Percentiles rank a stretch among this genome's conserved stretches.
Evolutionary conservation across 148 eudicot genomes (phyloP).

Genomic region (Fagopyrum tataricum): DNA sequence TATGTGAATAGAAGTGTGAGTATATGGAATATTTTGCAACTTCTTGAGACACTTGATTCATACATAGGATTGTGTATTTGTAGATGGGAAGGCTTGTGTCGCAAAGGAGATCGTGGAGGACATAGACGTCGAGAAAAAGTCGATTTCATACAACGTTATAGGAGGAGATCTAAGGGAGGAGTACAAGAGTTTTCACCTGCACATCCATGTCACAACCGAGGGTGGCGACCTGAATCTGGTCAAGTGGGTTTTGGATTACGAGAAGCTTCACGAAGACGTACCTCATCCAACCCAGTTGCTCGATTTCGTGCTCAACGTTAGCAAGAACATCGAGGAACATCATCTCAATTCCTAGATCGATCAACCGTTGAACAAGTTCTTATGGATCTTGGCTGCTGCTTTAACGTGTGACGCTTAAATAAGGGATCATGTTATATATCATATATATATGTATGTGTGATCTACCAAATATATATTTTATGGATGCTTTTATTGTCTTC

Average conservation of each 20-base stretch:
- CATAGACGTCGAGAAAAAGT: conserved; percentile 12
- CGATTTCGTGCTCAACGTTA: background rate
- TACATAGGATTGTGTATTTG: background rate
- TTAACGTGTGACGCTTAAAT: no score
- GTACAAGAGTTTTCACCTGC: background rate
- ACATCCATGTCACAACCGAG: background rate
- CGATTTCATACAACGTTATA: conserved; percentile 6
- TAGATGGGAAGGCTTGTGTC: conserved; percentile 13
- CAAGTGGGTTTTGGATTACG: conserved; percentile 11
- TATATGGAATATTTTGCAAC: no score
- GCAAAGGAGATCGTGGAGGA: conserved; percentile 14
- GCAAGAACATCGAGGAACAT: conserved; percentile 11
- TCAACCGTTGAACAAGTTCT: background rate
- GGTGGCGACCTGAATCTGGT: background rate
- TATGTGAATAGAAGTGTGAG: no score
- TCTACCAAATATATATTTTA: no score
- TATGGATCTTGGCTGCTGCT: no score
- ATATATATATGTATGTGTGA: no score
- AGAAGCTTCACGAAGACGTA: conserved; percentile 7
- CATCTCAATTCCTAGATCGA: background rate
- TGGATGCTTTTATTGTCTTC: no score
- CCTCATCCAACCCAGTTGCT: background rate
- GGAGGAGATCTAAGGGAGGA: conserved; percentile 10
- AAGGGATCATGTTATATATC: no score
- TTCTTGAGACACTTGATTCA: no score